A percentile compares a stretch with the other conserved stretches of the same genome.
Conservation (phyloP, 441 rosid species). For the Kokia cookei region DNA sequence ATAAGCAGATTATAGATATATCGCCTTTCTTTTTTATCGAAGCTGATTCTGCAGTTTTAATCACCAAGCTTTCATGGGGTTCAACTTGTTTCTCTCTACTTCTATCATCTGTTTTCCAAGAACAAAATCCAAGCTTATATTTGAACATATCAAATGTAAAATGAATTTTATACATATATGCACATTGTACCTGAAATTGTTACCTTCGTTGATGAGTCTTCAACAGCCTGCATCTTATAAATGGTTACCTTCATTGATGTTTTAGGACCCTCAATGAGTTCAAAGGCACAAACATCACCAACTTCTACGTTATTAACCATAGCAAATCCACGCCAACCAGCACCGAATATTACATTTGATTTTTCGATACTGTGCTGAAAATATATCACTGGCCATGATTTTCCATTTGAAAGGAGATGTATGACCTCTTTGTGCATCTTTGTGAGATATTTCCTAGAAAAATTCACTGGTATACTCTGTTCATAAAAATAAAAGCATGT, state of each 20-base stretch:
- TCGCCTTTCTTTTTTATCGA: background rate
- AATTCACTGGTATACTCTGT: background rate
- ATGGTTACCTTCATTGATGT: constrained; percentile 1
- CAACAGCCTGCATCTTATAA: constrained; percentile 8
- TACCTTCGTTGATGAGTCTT: background rate
- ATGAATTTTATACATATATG: background rate
- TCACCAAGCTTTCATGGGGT: background rate
- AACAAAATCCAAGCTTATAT: background rate
- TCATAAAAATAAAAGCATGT: background rate
- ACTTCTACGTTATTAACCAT: background rate
- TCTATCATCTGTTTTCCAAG: background rate
- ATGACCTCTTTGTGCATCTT: background rate
- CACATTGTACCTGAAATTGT: background rate
- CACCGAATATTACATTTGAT: background rate
- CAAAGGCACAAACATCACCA: constrained; percentile 4
- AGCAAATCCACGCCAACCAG: constrained; percentile 2
- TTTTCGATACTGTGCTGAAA: background rate
- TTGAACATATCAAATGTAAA: background rate
- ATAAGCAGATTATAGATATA: background rate
- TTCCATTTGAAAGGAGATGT: background rate
- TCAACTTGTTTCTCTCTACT: background rate
- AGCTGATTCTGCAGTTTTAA: background rate
- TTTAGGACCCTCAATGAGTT: background rate
- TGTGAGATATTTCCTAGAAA: background rate
- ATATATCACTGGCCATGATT: background rate